Evolutionary conservation across 345 rosid genomes (phyloP), one percentile per base, ranked within the genome.

Genomic region (Acer yangbiense): DNA sequence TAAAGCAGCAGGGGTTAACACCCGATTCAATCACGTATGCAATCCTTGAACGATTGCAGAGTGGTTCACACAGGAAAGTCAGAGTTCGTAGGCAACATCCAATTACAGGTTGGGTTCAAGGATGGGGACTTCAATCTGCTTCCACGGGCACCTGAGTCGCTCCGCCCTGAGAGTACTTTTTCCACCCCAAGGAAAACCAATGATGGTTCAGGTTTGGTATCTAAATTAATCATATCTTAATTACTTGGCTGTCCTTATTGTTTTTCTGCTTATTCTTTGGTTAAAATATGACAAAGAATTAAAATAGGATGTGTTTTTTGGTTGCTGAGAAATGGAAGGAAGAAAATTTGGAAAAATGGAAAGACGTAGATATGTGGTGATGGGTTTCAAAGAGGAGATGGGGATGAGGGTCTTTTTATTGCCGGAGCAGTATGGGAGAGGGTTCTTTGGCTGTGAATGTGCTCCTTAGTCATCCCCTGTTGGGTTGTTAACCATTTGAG

Each of bases 21-120:
- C 98, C 98, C 0, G 94, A 95, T 86, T 89, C 92, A 3, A 90
- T 93, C 72, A 93, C 99, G 13, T 93, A 92, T 71, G 75, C 90
- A 0, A 88, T 91, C 78, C 94, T 93, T 62, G 93, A 90, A 79
- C 81, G 97, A 66, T 76, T 95, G 82, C 99, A 91, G 76, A 88
- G 93, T 76, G 96, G 96, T 75, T 81, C 91, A 3, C 89, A 86
- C 27, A 82, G 87, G 78, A 93, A 87, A 79, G 77, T 87, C 44
- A 83, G 96, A 78, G 76, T 86, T 13, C 96, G 98, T n/a, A 83
- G 91, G 88, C 83, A 93, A 86, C 84, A 92, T 86, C 97, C 98
- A 0, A 91, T 93, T 68, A 91, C 97, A 0, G 99, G 98, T 65
- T 95, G 97, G 97, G 87, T 95, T 50, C 77, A 64, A 46, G 77